Percentiles rank a stretch among this genome's conserved stretches.
These are phyloP conservation scores for Penicillium sp. DNA, from an alignment of 2,329 filamentous ascomycete species.

Conservation along the genomic window DNA sequence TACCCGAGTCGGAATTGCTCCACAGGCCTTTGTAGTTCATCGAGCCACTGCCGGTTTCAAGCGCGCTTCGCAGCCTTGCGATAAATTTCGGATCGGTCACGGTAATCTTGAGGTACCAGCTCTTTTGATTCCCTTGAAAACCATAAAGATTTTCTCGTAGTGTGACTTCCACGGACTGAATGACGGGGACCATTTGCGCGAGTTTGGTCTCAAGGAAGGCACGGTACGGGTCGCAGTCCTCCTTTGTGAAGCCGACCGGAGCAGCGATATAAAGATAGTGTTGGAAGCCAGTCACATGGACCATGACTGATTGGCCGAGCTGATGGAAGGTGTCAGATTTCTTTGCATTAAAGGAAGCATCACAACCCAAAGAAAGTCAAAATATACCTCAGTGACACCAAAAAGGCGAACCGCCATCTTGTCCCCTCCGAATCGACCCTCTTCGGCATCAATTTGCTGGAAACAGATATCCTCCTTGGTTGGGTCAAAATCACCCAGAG, in stretches of 20 bases:
- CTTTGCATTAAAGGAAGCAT: not conserved
- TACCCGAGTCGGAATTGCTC: constrained; percentile 69
- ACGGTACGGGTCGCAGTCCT: constrained; percentile 78
- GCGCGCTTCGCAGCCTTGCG: constrained; percentile 70
- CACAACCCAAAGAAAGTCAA: constrained; percentile 14
- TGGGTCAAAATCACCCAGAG: constrained; percentile 64
- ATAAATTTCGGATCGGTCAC: constrained; percentile 89
- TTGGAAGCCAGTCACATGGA: constrained; percentile 93
- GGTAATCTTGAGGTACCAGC: constrained; percentile 89
- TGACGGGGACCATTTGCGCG: constrained; percentile 71
- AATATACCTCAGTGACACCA: constrained; percentile 75
- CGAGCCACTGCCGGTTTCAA: constrained; percentile 66
- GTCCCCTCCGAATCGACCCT: constrained; percentile 78
- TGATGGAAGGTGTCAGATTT: constrained; percentile 33
- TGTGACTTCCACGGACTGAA: constrained; percentile 79
- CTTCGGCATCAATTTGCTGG: constrained; percentile 93
- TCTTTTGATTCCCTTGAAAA: constrained; percentile 90
- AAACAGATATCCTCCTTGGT: constrained; percentile 75
- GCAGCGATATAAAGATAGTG: constrained; percentile 96
- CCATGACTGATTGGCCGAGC: constrained; percentile 83
- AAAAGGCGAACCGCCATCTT: constrained; percentile 85
- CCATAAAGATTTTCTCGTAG: constrained; percentile 91
- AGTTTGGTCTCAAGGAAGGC: constrained; percentile 78
- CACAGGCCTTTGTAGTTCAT: constrained; percentile 93
- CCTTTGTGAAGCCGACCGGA: constrained; percentile 75